Percentiles rank a stretch among this genome's conserved stretches.
These are phyloP conservation scores for Trichoderma reesei DNA, from an alignment of 495 filamentous ascomycete genomes.

Conservation along the genomic window DNA sequence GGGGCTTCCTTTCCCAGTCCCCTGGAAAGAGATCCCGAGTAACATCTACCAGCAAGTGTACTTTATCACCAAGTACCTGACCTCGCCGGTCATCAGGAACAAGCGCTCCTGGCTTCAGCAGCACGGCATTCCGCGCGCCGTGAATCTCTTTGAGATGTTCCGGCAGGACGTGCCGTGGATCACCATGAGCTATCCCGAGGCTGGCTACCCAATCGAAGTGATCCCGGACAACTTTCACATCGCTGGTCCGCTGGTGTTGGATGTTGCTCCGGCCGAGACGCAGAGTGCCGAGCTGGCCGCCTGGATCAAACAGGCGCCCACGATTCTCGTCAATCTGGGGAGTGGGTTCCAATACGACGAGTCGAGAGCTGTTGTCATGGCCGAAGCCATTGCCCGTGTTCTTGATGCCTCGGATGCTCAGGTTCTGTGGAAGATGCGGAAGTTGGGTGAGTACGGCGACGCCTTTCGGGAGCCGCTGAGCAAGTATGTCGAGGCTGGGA, in stretches of 20 bases:
- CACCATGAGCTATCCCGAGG: slow-evolving; percentile 30
- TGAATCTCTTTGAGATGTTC: slow-evolving; percentile 15
- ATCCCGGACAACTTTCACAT: slow-evolving; percentile 21
- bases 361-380: slow-evolving; percentile 24
- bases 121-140: not conserved
- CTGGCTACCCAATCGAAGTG: slow-evolving; percentile 36
- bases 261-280: slow-evolving; percentile 1
- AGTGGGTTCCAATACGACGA: slow-evolving; percentile 17
- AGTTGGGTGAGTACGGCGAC: slow-evolving; percentile 11
- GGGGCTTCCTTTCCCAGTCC: slow-evolving; percentile 37
- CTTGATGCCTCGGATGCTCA: slow-evolving; percentile 28
- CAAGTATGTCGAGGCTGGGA: slow-evolving; percentile 15
- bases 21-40: slow-evolving; percentile 28
- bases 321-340: slow-evolving; percentile 40
- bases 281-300: slow-evolving; percentile 29
- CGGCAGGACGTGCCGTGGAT: slow-evolving; percentile 27
- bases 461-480: not conserved
- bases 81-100: slow-evolving; percentile 1
- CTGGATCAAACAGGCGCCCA: slow-evolving; percentile 35
- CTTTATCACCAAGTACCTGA: not conserved
- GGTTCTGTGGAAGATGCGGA: slow-evolving; percentile 38
- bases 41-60: slow-evolving; percentile 31
- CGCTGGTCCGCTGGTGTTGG: slow-evolving; percentile 15
- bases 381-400: slow-evolving; percentile 23
- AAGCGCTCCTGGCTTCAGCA: slow-evolving; percentile 9